Percentiles rank a stretch among this genome's conserved stretches.
These are phyloP conservation scores for Termitomyces sp. DNA, from an alignment of 768 basidiomycete species.

Conservation along the genomic window DNA sequence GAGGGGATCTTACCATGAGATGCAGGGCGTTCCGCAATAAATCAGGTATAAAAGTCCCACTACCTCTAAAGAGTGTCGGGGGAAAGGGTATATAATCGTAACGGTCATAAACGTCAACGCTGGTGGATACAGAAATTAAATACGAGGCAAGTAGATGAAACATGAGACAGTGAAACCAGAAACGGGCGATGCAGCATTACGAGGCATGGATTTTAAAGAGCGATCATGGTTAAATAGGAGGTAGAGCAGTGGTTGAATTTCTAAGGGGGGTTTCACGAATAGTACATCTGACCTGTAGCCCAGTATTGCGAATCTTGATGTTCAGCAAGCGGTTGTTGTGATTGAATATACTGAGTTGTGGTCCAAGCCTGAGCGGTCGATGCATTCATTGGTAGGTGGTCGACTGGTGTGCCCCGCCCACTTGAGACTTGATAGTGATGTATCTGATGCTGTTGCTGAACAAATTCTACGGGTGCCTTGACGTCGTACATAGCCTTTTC, in stretches of 20 bases:
- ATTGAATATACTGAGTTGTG: constrained; percentile 4
- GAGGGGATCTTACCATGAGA: background rate
- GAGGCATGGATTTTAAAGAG: background rate
- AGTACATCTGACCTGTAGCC: constrained; percentile 5
- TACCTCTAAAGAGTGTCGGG: background rate
- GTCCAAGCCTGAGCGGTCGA: constrained; percentile 6
- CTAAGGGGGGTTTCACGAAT: background rate
- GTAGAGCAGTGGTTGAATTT: background rate
- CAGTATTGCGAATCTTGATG: constrained; percentile 9
- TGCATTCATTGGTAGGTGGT: background rate
- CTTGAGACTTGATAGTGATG: constrained; percentile 6
- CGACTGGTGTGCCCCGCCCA: background rate
- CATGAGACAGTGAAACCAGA: background rate
- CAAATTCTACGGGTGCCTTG: constrained; percentile 22
- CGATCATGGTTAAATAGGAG: background rate
- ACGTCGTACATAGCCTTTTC: constrained; percentile 25
- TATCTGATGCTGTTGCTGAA: constrained; percentile 13
- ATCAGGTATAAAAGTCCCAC: constrained; percentile 10
- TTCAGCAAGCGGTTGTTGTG: background rate
- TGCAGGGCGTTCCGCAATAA: constrained; percentile 1
- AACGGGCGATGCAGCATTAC: background rate
- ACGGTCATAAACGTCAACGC: constrained; percentile 1
- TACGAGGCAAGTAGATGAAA: background rate
- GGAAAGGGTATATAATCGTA: constrained; percentile 10
- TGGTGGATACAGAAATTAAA: background rate